These are phyloP conservation scores for Austroboletus festivus DNA, from an alignment of 768 basidiomycete genomes.

Conservation along the genomic window DNA sequence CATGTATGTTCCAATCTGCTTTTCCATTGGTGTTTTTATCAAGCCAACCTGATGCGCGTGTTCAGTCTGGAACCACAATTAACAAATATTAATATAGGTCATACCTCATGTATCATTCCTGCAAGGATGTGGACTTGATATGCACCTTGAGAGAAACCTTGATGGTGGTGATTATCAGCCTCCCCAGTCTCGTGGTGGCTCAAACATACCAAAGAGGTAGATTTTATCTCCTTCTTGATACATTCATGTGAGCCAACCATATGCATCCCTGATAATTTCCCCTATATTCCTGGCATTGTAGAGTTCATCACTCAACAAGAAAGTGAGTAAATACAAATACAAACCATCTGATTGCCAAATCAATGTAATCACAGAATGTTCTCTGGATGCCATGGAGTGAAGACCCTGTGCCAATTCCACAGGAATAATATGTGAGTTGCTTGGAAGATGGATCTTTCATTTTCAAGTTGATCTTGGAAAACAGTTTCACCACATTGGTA, in stretches of 20 bases:
- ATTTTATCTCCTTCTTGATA: constrained; percentile 34
- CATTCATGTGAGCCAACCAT: constrained; percentile 31
- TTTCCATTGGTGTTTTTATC: constrained; percentile 28
- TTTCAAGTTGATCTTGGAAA: constrained; percentile 26
- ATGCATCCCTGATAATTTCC: constrained; percentile 23
- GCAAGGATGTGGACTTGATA: constrained; percentile 40
- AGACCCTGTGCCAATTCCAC: constrained; percentile 39
- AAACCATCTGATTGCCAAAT: constrained; percentile 39
- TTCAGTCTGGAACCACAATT: background rate
- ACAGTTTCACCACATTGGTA: constrained; percentile 38
- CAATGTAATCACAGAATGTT: constrained; percentile 25
- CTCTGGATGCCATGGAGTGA: constrained; percentile 12
- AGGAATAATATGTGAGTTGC: constrained; percentile 37
- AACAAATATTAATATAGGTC: background rate
- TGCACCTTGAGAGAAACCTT: constrained; percentile 44
- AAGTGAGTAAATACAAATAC: too few species aligned
- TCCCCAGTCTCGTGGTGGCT: background rate
- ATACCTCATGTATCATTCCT: constrained; percentile 40
- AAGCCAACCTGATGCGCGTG: constrained; percentile 32
- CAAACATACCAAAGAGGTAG: constrained; percentile 32
- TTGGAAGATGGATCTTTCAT: constrained; percentile 11
- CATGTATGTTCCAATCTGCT: constrained; percentile 31
- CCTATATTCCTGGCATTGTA: constrained; percentile 32
- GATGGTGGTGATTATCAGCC: background rate
- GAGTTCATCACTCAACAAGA: background rate